Evolutionary conservation across 352 stramenopile genomes (phyloP), one percentile per base, ranked within the genome.

Genomic region (Peronospora farinosa): DNA sequence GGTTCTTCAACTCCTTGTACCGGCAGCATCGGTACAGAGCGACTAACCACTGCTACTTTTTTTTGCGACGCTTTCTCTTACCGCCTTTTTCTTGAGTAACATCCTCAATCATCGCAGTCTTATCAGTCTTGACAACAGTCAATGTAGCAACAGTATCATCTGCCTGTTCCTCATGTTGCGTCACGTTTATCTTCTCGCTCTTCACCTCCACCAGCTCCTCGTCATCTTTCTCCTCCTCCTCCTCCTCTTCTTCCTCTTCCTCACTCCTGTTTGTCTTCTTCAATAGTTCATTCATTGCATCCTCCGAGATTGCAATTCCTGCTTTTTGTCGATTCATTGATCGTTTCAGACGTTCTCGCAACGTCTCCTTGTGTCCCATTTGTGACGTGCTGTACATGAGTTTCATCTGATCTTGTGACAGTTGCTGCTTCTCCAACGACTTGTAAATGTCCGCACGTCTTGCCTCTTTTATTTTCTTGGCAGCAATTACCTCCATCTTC

Each of bases 301-400:
- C 63, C 0, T 66, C 52, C 2, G 75, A 71, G 13, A 92, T 67
- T 16, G 69, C 51, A 31, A 93, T 59, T 2, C 82, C 82, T 15
- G 78, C 78, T 47, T 91, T 89, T 37, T 90, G 67, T 7, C 72
- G 56, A 54, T 88, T 89, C 48, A 93, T 63, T 7, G 79, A 85
- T 30, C 78, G 78, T 62, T 88, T 87, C 17, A 91, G 62, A 0
- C 80, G 78, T 37, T 91, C 78, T 10, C 74, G 68, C 48, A 91
- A 59, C 40, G 79, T 93, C 65, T 91, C 77, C 42, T 87, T 88
- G 67, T 93, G 79, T 3, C 82, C 82, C 31, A 92, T 67, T 39
- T 76, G 67, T 11, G 82, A 84, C 19, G 77, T 88, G 51, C 78
- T 81, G 68, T 86, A 72, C 63, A 91, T 74, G 38, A 91, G 65